Evolutionary conservation across 2,329 filamentous ascomycete species (phyloP), one percentile per base, ranked within the genome.

Genomic region (Hortaea werneckii): DNA sequence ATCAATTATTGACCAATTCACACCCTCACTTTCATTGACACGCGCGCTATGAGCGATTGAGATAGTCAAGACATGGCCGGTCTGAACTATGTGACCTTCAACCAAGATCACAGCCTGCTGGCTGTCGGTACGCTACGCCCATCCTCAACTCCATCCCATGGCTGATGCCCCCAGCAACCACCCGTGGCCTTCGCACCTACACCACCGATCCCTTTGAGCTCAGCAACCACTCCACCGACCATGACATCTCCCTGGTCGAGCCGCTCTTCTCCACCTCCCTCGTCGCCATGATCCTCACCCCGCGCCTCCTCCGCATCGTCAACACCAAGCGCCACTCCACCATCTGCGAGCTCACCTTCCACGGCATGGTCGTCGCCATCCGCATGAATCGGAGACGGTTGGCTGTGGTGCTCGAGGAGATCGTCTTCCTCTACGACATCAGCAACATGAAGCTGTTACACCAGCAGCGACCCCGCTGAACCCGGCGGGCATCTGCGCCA

Each of bases 221-320:
- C 68, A 88, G 89, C 62, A 95, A 92, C 67, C 90, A 89, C 64
- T 92, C 87, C 61, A 86, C 90, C 64, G 88, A 96, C 63, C 59
- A 64, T 46, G 94, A 96, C 66, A 90, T 98, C 45, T 85, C 88
- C 40, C 88, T 95, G 54, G 83, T 96, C 59, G 92, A 98, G 72
- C 96, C 96, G 89, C 80, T 98, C 54, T 98, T 98, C 68, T 95
- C 90, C 29, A 96, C 92, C 29, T 96, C 92, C 2, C 79, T 98
- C 32, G 90, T 98, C 47, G 92, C 92, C 44, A 76, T 96, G 45
- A 89, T 95, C 52, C 75, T 95, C 37, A 95, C 92, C 13, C 92
- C 92, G 5, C 79, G 92, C 46, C 85, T 94, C 49, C 74, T 98
- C 45, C 87, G 94, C 55, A 96, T 98, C 60, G 89, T 94, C 61